These are phyloP conservation scores for Talaromyces rugulosus DNA, from an alignment of 2,329 filamentous ascomycete species.

Conservation along the genomic window DNA sequence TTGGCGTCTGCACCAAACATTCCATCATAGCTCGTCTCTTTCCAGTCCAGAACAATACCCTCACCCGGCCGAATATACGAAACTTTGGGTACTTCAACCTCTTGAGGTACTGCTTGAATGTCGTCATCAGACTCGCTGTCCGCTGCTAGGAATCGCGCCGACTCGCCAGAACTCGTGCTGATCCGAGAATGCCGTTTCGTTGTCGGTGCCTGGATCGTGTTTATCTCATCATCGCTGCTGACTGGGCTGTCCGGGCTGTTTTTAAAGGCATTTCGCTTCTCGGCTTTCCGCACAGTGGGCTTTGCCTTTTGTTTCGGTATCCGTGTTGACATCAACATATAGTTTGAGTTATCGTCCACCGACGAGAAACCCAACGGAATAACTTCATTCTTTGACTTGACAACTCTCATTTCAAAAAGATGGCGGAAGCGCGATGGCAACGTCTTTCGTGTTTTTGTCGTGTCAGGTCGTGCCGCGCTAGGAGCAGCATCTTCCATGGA, in stretches of 20 bases:
- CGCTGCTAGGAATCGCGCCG: slow-evolving; percentile 6
- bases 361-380: slow-evolving; percentile 68
- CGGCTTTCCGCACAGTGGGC: slow-evolving; percentile 17
- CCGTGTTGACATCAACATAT: slow-evolving; percentile 52
- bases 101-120: slow-evolving; percentile 14
- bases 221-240: slow-evolving; percentile 30
- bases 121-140: slow-evolving; percentile 19
- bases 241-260: slow-evolving; percentile 20
- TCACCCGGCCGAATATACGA: slow-evolving; percentile 76
- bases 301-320: slow-evolving; percentile 25
- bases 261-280: slow-evolving; percentile 9
- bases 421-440: slow-evolving; percentile 63
- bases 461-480: slow-evolving; percentile 14
- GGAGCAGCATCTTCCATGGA: slow-evolving; percentile 67
- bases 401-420: slow-evolving; percentile 73
- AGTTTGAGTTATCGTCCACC: slow-evolving; percentile 56
- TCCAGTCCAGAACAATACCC: slow-evolving; percentile 85
- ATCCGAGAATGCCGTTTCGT: slow-evolving; percentile 11
- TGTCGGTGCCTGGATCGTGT: slow-evolving; percentile 16
- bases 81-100: slow-evolving; percentile 40
- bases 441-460: slow-evolving; percentile 17
- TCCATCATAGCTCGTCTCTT: slow-evolving; percentile 61
- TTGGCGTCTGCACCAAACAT: slow-evolving; percentile 56
- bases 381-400: slow-evolving; percentile 49
- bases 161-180: slow-evolving; percentile 18